Percentiles rank a stretch among this genome's conserved stretches.
These are phyloP conservation scores for Saturnispora galanensis DNA, from an alignment of 805 yeast genomes.

Conservation along the genomic window DNA sequence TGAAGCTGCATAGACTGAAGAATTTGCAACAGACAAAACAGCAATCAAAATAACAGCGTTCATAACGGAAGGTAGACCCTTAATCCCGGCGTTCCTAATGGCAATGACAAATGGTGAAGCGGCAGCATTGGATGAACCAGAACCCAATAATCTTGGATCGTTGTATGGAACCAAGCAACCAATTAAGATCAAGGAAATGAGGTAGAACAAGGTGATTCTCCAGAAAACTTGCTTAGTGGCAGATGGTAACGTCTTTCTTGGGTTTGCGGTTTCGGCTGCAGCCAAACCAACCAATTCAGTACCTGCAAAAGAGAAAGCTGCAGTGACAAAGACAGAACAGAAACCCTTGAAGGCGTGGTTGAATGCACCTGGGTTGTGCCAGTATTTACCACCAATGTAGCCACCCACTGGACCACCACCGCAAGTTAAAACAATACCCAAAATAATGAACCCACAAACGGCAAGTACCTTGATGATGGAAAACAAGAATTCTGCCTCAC, in stretches of 20 bases:
- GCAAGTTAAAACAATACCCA: conserved; percentile 40
- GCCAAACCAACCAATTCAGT: conserved; percentile 54
- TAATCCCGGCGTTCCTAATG: conserved; percentile 49
- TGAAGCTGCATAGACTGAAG: conserved; percentile 65
- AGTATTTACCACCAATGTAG: conserved; percentile 47
- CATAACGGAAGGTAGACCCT: conserved; percentile 60
- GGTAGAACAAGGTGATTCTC: conserved; percentile 47
- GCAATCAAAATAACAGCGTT: conserved; percentile 67
- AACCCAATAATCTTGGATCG: conserved; percentile 36
- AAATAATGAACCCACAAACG: conserved; percentile 45
- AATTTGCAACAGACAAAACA: conserved; percentile 68
- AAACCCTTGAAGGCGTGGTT: conserved; percentile 45
- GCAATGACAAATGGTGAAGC: conserved; percentile 77
- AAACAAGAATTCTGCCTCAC: conserved; percentile 53
- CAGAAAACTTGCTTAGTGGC: conserved; percentile 56
- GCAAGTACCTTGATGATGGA: conserved; percentile 44
- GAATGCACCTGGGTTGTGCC: conserved; percentile 50
- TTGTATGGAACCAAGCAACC: conserved; percentile 50
- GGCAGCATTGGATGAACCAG: conserved; percentile 39
- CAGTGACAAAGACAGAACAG: conserved; percentile 51
- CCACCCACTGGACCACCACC: conserved; percentile 57
- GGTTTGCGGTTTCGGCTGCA: conserved; percentile 52
- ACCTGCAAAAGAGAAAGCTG: conserved; percentile 54
- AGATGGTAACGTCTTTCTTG: conserved; percentile 46
- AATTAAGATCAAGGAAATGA: conserved; percentile 36